phyloP scores from a whole-genome alignment of 345 rosid genomes.

The Citrus cavaleriei region DNA sequence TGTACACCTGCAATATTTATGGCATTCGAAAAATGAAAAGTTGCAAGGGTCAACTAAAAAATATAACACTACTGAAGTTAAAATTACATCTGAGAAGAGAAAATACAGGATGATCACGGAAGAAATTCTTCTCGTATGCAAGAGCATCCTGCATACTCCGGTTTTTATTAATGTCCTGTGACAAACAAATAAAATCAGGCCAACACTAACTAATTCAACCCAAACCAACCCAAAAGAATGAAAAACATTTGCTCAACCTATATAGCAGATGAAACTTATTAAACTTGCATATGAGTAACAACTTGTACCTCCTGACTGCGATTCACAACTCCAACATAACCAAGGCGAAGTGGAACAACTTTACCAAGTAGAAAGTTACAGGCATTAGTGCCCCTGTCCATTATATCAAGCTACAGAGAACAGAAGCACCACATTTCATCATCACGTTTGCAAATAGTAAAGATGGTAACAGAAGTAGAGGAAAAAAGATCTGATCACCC shows the following conservation, averaged over 20 bases:
- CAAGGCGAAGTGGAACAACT: conserved; percentile 59
- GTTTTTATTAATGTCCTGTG: conserved; percentile 55
- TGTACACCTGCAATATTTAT: conserved; percentile 44
- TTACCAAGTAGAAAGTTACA: conserved; percentile 59
- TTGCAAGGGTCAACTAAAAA: neutral
- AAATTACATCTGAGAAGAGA: conserved; percentile 16
- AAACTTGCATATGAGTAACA: neutral
- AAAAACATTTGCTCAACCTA: neutral
- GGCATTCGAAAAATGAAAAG: conserved; percentile 9
- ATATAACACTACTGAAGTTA: neutral
- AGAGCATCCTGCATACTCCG: conserved; percentile 60
- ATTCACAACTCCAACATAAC: conserved; percentile 71
- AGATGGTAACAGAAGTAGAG: neutral
- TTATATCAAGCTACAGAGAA: conserved; percentile 60
- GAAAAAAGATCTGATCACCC: neutral
- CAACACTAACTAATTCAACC: neutral
- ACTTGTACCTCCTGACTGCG: conserved; percentile 62
- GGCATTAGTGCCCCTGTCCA: conserved; percentile 70
- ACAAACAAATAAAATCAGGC: conserved; percentile 3
- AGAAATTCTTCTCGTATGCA: conserved; percentile 48
- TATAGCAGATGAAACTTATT: neutral
- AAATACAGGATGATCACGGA: conserved; percentile 46
- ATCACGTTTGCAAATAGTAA: conserved; percentile 9
- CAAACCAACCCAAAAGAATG: conserved; percentile 1
- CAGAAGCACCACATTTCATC: conserved; percentile 2